A percentile compares a stretch with the other conserved stretches of the same genome.
Evolutionary conservation across 1,284 basidiomycete species (phyloP).

Genomic region (Porphyrellus sp.): DNA sequence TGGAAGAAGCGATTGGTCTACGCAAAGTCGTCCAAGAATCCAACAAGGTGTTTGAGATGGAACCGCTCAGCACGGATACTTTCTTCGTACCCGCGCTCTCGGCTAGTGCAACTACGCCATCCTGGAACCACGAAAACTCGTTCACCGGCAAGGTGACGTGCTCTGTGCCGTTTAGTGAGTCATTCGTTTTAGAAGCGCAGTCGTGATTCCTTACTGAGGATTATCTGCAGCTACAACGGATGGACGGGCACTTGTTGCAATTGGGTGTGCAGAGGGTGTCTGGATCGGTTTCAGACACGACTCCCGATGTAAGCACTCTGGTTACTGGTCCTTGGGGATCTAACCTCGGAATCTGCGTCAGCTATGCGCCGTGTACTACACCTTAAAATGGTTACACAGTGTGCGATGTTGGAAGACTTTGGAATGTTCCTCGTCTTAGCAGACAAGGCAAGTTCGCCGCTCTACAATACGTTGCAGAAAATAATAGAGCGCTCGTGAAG

Average conservation of each 20-base stretch:
- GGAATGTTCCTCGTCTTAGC: slow-evolving; percentile 94
- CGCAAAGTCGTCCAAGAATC: slow-evolving; percentile 86
- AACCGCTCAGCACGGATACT: slow-evolving; percentile 81
- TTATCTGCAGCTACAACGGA: slow-evolving; percentile 66
- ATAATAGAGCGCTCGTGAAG: slow-evolving; percentile 34
- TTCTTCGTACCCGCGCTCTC: slow-evolving; percentile 70
- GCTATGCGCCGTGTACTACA: slow-evolving; percentile 88
- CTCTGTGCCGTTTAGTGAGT: slow-evolving; percentile 87
- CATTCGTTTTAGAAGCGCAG: not conserved
- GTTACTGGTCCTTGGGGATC: not conserved
- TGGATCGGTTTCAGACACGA: slow-evolving; percentile 95
- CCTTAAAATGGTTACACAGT: slow-evolving; percentile 87
- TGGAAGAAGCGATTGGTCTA: slow-evolving; percentile 85
- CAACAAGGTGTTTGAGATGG: slow-evolving; percentile 89
- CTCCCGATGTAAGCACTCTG: slow-evolving; percentile 60
- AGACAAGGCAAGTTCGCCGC: slow-evolving; percentile 62
- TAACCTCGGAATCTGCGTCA: slow-evolving; percentile 28
- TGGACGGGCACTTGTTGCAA: slow-evolving; percentile 80
- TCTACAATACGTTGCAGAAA: not conserved
- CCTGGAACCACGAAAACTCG: slow-evolving; percentile 67
- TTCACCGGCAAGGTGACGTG: slow-evolving; percentile 91
- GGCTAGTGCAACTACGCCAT: slow-evolving; percentile 44
- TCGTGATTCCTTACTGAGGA: slow-evolving; percentile 8
- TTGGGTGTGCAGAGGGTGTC: slow-evolving; percentile 93
- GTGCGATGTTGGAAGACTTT: slow-evolving; percentile 92